Evolutionary conservation across 73 alveolate species (phyloP).

Genomic region (Paramecium tetraurelia): DNA sequence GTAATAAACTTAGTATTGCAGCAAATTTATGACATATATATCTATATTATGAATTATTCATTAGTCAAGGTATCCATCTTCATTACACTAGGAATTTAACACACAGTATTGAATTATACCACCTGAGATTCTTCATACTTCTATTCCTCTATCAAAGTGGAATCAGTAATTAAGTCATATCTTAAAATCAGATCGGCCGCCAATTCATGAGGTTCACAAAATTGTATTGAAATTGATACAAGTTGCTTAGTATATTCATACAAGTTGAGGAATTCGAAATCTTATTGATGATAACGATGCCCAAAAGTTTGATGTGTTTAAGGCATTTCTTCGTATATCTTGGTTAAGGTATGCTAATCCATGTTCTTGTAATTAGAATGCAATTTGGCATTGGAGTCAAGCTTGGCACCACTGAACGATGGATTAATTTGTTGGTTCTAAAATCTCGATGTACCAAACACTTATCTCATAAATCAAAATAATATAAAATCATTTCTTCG

Average conservation of each 20-base stretch:
- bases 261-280: neutral
- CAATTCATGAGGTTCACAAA: neutral
- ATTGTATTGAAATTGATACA: neutral
- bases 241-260: neutral
- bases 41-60: neutral
- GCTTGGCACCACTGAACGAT: neutral
- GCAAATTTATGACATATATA: slow-evolving; percentile 62
- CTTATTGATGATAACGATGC: neutral
- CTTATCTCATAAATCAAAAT: neutral
- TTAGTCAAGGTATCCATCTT: neutral
- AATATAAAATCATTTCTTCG: neutral
- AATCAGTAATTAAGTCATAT: neutral
- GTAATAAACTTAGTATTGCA: slow-evolving; percentile 83
- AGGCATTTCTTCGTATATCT: neutral
- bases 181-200: slow-evolving; percentile 8
- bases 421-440: neutral
- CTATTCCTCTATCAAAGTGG: neutral
- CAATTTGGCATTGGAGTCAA: neutral
- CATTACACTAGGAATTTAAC: neutral
- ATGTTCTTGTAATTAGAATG: neutral
- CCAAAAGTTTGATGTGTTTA: neutral
- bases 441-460: neutral
- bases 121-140: neutral
- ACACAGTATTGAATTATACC: neutral
- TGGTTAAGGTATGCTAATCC: neutral